Percentiles rank a stretch among this genome's conserved stretches.
Evolutionary conservation across 148 eudicot genomes (phyloP).

Genomic region (Polygonum maritimum): DNA sequence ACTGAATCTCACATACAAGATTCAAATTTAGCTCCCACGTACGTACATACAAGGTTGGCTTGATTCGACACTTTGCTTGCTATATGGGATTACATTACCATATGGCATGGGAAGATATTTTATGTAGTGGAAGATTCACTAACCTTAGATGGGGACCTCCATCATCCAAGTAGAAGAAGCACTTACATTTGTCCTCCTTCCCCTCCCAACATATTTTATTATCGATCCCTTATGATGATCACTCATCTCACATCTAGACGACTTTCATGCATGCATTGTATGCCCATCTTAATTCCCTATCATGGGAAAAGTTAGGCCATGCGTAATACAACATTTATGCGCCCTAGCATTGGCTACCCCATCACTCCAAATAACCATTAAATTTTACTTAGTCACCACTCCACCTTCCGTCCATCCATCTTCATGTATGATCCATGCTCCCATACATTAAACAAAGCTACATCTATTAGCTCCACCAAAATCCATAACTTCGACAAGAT

Average conservation of each 20-base stretch:
- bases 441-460: not conserved
- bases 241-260: not conserved
- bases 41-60: no score
- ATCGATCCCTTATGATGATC: not conserved
- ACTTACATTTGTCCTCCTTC: not conserved
- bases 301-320: slow-evolving; percentile 8
- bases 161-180: not conserved
- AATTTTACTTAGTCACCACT: not conserved
- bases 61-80: no score
- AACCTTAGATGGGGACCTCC: not conserved
- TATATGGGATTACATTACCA: no score
- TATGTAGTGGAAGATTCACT: not conserved
- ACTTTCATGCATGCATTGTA: not conserved
- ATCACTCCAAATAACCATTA: not conserved
- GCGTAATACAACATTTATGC: not conserved
- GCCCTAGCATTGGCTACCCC: not conserved
- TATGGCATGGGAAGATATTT: not conserved
- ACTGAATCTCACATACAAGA: no score
- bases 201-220: not conserved
- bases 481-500: not conserved
- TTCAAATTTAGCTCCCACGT: no score
- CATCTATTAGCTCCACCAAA: not conserved
- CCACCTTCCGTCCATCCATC: not conserved
- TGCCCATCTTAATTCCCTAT: not conserved
- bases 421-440: not conserved